phyloP scores from a whole-genome alignment of 2,329 filamentous ascomycete species.

The Epichloe baconii region DNA sequence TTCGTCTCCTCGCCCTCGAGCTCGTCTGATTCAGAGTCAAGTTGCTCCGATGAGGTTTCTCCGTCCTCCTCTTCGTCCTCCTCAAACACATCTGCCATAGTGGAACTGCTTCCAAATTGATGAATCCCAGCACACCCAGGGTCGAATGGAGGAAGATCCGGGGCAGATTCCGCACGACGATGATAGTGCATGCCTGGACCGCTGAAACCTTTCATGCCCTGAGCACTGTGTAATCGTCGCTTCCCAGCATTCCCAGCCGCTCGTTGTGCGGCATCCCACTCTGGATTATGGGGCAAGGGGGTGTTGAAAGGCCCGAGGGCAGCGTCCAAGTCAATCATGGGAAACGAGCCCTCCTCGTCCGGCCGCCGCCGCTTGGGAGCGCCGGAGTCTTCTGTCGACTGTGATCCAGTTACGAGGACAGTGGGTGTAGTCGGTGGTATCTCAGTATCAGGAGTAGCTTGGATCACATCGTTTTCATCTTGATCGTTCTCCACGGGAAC shows the following conservation, averaged over 20 bases:
- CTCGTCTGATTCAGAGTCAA: neutral
- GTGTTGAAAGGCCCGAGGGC: constrained; percentile 89
- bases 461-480: constrained; percentile 13
- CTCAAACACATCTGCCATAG: constrained; percentile 80
- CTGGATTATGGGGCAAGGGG: constrained; percentile 50
- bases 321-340: constrained; percentile 88
- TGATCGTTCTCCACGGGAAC: constrained; percentile 17
- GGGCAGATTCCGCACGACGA: constrained; percentile 66
- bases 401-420: constrained; percentile 29
- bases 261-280: constrained; percentile 54
- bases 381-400: constrained; percentile 12
- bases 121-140: constrained; percentile 41
- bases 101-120: constrained; percentile 52
- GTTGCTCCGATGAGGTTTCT: constrained; percentile 21
- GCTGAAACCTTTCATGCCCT: constrained; percentile 53
- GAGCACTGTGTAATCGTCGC: constrained; percentile 64
- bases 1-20: constrained; percentile 14
- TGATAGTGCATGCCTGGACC: constrained; percentile 65
- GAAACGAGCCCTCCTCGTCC: constrained; percentile 55
- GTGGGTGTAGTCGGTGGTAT: constrained; percentile 21
- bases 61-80: constrained; percentile 67
- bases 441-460: constrained; percentile 10
- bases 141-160: constrained; percentile 66
- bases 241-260: constrained; percentile 40
- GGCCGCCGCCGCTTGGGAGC: constrained; percentile 18